These are phyloP conservation scores for Umbelopsis ramanniana DNA, from an alignment of 192 early-diverging fungal species.

Conservation along the genomic window DNA sequence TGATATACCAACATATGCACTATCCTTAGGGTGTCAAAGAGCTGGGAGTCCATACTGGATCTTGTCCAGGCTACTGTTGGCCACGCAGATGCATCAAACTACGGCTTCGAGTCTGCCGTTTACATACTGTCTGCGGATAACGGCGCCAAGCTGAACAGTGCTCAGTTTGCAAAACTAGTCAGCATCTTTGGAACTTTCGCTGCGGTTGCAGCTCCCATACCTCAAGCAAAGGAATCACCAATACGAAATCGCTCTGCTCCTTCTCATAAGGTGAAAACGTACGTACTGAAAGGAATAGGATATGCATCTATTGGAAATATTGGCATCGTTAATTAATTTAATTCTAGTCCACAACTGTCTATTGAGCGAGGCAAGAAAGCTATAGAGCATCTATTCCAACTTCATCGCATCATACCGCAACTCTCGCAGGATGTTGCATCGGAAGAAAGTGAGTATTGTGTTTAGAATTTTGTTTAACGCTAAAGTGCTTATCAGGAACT, in stretches of 20 bases:
- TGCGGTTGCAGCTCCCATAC: constrained; percentile 45
- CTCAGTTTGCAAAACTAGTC: constrained; percentile 78
- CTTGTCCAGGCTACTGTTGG: constrained; percentile 59
- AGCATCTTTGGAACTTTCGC: constrained; percentile 71
- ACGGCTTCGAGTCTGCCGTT: constrained; percentile 65
- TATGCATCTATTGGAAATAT: background rate
- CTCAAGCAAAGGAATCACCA: constrained; percentile 14
- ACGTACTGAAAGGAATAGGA: background rate
- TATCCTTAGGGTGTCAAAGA: constrained; percentile 24
- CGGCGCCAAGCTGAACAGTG: constrained; percentile 45
- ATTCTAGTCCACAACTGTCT: constrained; percentile 44
- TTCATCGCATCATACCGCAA: constrained; percentile 46
- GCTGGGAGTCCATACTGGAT: constrained; percentile 58
- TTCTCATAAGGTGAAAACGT: constrained; percentile 1
- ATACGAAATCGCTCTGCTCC: background rate
- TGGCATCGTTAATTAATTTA: background rate
- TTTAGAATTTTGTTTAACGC: background rate
- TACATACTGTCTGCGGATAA: constrained; percentile 58
- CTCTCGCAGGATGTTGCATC: background rate
- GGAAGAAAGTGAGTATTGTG: background rate
- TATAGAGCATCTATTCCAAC: constrained; percentile 65
- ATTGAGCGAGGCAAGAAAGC: constrained; percentile 69
- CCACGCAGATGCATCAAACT: constrained; percentile 64
- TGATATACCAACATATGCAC: constrained; percentile 18
- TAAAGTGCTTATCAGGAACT: background rate